A percentile compares a stretch with the other conserved stretches of the same genome.
Evolutionary conservation across 352 stramenopile species (phyloP).

Genomic region (Phytophthora niederhauseri): DNA sequence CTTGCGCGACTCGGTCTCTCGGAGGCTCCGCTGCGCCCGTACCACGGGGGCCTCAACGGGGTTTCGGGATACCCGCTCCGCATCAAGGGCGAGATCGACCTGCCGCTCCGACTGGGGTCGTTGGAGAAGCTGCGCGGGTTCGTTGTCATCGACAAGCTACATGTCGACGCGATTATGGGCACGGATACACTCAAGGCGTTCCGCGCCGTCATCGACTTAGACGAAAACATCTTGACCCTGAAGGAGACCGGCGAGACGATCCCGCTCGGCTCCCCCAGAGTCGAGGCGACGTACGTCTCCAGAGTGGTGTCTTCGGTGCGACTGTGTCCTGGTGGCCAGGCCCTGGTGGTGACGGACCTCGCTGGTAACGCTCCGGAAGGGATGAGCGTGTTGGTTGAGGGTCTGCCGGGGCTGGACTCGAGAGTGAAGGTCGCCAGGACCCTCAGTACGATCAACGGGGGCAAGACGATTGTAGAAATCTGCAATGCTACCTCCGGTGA

Average conservation of each 20-base stretch:
- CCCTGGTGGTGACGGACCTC: not conserved
- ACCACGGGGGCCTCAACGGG: no score
- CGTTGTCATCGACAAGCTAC: not conserved
- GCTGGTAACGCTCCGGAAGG: no score
- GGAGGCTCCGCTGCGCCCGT: no score
- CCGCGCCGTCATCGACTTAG: conserved; percentile 10
- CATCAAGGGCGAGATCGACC: no score
- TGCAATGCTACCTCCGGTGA: conserved; percentile 4
- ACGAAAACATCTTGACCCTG: not conserved
- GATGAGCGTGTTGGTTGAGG: conserved; percentile 3
- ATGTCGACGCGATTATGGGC: conserved; percentile 5
- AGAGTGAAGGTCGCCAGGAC: conserved; percentile 3
- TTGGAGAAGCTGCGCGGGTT: not conserved
- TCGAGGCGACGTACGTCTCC: not conserved
- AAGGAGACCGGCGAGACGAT: conserved; percentile 14
- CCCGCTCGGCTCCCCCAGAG: not conserved
- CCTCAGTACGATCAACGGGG: not conserved
- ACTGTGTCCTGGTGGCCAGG: not conserved
- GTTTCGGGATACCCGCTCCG: no score
- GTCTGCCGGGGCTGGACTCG: not conserved
- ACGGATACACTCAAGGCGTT: conserved; percentile 6
- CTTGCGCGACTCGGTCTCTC: no score
- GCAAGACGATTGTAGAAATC: not conserved
- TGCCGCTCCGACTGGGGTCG: no score
- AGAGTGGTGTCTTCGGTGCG: not conserved